phyloP scores from a whole-genome alignment of 768 basidiomycete species.

The Mrakia gelida region DNA sequence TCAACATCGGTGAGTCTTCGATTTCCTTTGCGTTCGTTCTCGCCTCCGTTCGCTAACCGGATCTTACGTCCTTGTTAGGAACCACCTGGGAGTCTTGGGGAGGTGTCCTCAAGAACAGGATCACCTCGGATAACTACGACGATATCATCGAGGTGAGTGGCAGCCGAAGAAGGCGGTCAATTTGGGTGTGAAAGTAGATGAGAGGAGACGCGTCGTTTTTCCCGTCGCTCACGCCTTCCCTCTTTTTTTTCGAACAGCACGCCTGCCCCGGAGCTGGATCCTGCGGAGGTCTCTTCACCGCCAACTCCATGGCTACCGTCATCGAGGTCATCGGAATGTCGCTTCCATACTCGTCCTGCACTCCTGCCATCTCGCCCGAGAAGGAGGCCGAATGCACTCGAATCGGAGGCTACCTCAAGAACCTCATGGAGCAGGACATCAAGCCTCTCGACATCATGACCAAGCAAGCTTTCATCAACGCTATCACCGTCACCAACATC shows the following conservation, averaged over 20 bases:
- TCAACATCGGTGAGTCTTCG: slow-evolving; percentile 59
- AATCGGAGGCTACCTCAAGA: slow-evolving; percentile 71
- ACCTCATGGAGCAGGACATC: slow-evolving; percentile 33
- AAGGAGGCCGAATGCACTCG: slow-evolving; percentile 67
- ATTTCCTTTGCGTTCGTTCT: slow-evolving; percentile 52
- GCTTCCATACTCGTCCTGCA: slow-evolving; percentile 62
- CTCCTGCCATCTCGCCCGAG: slow-evolving; percentile 49
- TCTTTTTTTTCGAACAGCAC: slow-evolving; percentile 45
- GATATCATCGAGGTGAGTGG: slow-evolving; percentile 61
- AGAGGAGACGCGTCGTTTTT: neutral
- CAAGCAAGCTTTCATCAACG: slow-evolving; percentile 71
- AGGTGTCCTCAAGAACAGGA: slow-evolving; percentile 39
- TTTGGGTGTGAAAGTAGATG: no score
- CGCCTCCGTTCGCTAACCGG: neutral
- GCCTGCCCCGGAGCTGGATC: slow-evolving; percentile 80
- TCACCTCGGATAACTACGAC: slow-evolving; percentile 71
- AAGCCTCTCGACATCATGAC: slow-evolving; percentile 56
- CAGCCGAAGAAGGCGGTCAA: neutral
- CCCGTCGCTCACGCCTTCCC: neutral
- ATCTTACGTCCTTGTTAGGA: neutral
- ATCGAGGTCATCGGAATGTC: slow-evolving; percentile 82
- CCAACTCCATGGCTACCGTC: slow-evolving; percentile 64
- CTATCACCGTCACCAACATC: slow-evolving; percentile 70
- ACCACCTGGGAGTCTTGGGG: neutral
- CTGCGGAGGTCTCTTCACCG: slow-evolving; percentile 60